Evolutionary conservation across 2,329 filamentous ascomycete species (phyloP).

Genomic region (Botrytis galanthina): DNA sequence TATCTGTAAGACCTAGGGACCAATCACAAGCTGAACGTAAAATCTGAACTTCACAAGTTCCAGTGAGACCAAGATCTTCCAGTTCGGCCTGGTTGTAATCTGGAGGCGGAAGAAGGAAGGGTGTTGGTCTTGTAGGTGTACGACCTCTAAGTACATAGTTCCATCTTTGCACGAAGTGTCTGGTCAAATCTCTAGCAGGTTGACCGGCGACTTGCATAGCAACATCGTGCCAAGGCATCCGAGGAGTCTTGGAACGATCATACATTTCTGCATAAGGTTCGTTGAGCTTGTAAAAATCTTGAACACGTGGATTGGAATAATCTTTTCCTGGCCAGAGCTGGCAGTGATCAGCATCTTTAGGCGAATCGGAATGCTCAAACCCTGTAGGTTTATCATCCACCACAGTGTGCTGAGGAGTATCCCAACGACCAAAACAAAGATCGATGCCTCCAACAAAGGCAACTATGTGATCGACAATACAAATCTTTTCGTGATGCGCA

Average conservation of each 20-base stretch:
- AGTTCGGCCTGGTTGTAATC: constrained; percentile 86
- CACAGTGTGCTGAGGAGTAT: constrained; percentile 87
- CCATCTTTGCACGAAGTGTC: constrained; percentile 97
- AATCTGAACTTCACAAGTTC: constrained; percentile 95
- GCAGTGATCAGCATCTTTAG: constrained; percentile 89
- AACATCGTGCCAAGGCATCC: constrained; percentile 99
- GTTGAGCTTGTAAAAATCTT: constrained; percentile 90
- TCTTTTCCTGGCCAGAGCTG: constrained; percentile 98
- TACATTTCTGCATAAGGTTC: constrained; percentile 99
- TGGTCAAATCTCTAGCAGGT: constrained; percentile 86
- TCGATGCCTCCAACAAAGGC: constrained; percentile 96
- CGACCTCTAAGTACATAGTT: constrained; percentile 93
- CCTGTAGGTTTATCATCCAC: constrained; percentile 93
- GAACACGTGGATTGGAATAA: constrained; percentile 93
- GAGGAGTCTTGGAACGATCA: constrained; percentile 78
- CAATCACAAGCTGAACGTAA: constrained; percentile 85
- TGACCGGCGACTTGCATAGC: constrained; percentile 97
- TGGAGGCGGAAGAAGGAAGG: constrained; percentile 88
- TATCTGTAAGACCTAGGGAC: constrained; percentile 86
- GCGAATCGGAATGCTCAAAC: constrained; percentile 74
- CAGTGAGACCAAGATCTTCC: constrained; percentile 81
- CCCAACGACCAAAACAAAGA: constrained; percentile 95
- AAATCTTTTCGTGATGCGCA: constrained; percentile 98
- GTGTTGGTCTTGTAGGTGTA: constrained; percentile 89
- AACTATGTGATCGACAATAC: constrained; percentile 91